Conservation (phyloP, 1,284 basidiomycete species). For the Sporisorium sorghi region DNA sequence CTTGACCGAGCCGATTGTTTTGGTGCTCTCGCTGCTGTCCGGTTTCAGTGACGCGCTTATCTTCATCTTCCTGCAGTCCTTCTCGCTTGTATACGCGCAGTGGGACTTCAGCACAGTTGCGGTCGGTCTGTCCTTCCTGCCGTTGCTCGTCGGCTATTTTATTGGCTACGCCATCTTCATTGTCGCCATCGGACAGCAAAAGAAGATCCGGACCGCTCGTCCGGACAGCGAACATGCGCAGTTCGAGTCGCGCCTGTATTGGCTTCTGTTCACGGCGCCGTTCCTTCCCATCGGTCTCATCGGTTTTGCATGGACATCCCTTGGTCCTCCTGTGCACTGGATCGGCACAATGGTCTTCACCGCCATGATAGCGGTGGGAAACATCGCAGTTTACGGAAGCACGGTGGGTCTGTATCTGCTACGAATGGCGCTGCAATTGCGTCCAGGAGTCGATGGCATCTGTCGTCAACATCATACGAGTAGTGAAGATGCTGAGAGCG, state of each 20-base stretch:
- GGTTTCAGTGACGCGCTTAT: constrained; percentile 70
- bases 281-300: constrained; percentile 70
- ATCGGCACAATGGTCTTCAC: constrained; percentile 71
- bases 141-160: constrained; percentile 70
- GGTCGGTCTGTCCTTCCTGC: constrained; percentile 67
- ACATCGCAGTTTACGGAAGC: constrained; percentile 64
- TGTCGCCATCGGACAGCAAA: constrained; percentile 66
- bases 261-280: constrained; percentile 69
- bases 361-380: constrained; percentile 70
- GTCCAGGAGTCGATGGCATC: not conserved
- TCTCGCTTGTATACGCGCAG: constrained; percentile 69
- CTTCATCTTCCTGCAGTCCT: constrained; percentile 71
- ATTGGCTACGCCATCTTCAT: constrained; percentile 70
- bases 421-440: not conserved
- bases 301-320: constrained; percentile 71
- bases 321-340: constrained; percentile 71
- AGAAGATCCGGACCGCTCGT: constrained; percentile 63
- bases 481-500: not conserved
- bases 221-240: constrained; percentile 57
- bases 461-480: not conserved
- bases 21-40: constrained; percentile 70
- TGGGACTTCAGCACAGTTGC: constrained; percentile 69
- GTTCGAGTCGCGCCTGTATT: constrained; percentile 70
- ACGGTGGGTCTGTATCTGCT: constrained; percentile 57
- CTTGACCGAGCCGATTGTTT: constrained; percentile 71